Base-by-base conservation (phyloP, 2,329 filamentous ascomycete species). In the Pseudocercospora musae region DNA sequence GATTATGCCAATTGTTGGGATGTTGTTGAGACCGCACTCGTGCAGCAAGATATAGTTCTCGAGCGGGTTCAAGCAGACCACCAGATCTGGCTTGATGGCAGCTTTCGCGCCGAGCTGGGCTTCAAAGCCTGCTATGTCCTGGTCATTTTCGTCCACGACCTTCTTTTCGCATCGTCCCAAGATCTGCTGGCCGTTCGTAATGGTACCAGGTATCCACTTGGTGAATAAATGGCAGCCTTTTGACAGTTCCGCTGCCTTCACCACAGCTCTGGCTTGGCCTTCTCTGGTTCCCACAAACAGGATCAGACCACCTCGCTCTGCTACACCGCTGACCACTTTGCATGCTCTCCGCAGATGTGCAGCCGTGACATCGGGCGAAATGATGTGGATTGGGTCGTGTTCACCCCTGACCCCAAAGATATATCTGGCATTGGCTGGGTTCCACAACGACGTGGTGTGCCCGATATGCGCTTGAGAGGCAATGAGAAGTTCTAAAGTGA, bases 151-250 rank as follows among this genome's bases (percentile, higher is more conserved):
- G 76, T 97, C 87, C 59, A 97, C 87, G 7, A 96, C 88, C 76
- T 89, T 89, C 59, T 89, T 84, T 60, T 78, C 79, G 73, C 88
- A 89, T 54, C 81, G 80, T 49, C 84, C 84, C n/a, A 98, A 82
- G 67, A 98, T 94, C 75, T 94, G 88, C 74, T 96, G 88, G 58
- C 91, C 89, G 79, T 99, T 99, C 40, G 95, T 98, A 72, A 99
- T 91, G 65, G 86, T 87, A 0, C 95, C 95, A 0, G 95, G 91
- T 55, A 89, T 92, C 95, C 95, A 99, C 71, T 92, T 89, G 73
- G 91, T 90, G 74, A 96, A 98, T 33, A 99, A 77, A 76, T 98
- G 93, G 74, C 90, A 98, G 1, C 87, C 92, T 62, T 86, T 84
- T 0, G 92, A 86, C 65, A 96, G 77, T 75, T 89, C 81, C 0